phyloP scores from a whole-genome alignment of 192 early-diverging fungal genomes.

The Spinellus fusiger region DNA sequence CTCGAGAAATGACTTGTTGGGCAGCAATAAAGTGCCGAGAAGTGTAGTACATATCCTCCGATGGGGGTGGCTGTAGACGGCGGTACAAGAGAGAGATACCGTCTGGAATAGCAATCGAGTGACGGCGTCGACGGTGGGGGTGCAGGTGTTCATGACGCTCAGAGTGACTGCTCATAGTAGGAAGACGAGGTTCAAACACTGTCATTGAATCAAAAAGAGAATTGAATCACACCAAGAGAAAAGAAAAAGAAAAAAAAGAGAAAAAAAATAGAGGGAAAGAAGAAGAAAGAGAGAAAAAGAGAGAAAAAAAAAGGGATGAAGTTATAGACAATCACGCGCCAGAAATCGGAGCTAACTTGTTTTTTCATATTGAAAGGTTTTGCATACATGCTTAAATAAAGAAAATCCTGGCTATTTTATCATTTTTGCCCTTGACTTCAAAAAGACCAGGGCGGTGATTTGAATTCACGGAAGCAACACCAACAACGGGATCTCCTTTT shows the following conservation, averaged over 20 bases:
- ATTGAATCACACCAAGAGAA: neutral
- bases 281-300: neutral
- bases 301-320: neutral
- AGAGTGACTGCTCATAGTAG: neutral
- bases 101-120: neutral
- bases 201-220: neutral
- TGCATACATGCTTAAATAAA: no score
- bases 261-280: neutral
- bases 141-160: neutral
- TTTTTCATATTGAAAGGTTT: no score
- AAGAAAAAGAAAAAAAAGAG: neutral
- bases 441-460: no score
- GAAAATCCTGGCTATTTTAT: no score
- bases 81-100: neutral
- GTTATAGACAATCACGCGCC: constrained; percentile 5
- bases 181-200: neutral
- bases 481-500: no score
- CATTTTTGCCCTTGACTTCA: no score
- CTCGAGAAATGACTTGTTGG: neutral
- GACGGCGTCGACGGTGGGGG: neutral
- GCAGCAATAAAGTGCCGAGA: neutral
- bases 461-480: no score
- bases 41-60: neutral
- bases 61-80: neutral
- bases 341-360: neutral